Percentiles rank a stretch among this genome's conserved stretches.
Conservation (phyloP, 768 basidiomycete species). For the Suillus ampliporus region DNA sequence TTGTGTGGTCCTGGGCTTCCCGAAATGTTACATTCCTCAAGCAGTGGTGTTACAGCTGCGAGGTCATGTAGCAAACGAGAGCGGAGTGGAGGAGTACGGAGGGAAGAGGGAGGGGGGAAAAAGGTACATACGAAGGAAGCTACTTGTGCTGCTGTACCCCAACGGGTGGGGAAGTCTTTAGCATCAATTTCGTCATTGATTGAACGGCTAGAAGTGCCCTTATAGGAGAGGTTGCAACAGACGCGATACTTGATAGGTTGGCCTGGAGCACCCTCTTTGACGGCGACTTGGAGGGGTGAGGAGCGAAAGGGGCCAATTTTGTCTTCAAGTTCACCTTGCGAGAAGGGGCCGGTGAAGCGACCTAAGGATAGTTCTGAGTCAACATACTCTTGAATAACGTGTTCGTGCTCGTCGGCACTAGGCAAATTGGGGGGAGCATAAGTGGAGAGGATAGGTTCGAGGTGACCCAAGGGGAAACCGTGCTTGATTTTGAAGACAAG, state of each 20-base stretch:
- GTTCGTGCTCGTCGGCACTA: slow-evolving; percentile 8
- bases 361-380: slow-evolving; percentile 8
- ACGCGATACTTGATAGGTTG: slow-evolving; percentile 20
- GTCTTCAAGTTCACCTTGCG: neutral
- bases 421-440: slow-evolving; percentile 18
- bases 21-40: too few species aligned
- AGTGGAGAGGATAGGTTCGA: slow-evolving; percentile 10
- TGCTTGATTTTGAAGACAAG: slow-evolving; percentile 11
- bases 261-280: neutral
- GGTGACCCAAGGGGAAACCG: slow-evolving; percentile 19
- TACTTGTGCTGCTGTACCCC: too few species aligned
- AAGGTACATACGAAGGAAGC: too few species aligned
- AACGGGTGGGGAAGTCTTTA: too few species aligned
- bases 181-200: slow-evolving; percentile 16
- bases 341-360: slow-evolving; percentile 13
- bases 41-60: too few species aligned
- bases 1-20: too few species aligned
- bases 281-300: neutral
- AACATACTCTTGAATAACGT: slow-evolving; percentile 14
- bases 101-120: too few species aligned
- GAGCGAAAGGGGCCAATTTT: slow-evolving; percentile 2
- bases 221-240: slow-evolving; percentile 28
- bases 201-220: neutral
- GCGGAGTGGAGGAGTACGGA: too few species aligned
- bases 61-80: too few species aligned